Conservation (phyloP, 2,329 filamentous ascomycete genomes). For the Lachnellula occidentalis region DNA sequence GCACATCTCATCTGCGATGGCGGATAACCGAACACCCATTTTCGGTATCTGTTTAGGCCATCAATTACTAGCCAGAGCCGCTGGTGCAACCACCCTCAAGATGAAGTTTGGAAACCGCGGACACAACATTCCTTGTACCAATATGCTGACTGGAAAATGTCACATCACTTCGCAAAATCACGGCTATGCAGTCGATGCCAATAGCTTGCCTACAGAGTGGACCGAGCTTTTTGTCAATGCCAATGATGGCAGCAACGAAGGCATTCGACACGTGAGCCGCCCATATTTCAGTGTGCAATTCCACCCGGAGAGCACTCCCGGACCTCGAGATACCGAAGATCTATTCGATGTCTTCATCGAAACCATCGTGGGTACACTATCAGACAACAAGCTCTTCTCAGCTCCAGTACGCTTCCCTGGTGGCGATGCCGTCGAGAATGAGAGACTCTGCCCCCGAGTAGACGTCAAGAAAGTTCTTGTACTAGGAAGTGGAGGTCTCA, state of each 20-base stretch:
- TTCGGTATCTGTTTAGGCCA: constrained; percentile 97
- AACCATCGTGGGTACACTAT: constrained; percentile 68
- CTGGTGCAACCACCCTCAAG: constrained; percentile 81
- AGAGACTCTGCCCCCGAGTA: constrained; percentile 69
- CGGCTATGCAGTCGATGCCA: constrained; percentile 85
- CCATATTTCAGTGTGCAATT: constrained; percentile 99
- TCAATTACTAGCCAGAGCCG: constrained; percentile 82
- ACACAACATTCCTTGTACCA: constrained; percentile 97
- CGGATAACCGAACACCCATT: constrained; percentile 76
- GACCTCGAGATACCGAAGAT: constrained; percentile 91
- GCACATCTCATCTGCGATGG: constrained; percentile 70
- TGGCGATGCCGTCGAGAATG: constrained; percentile 73
- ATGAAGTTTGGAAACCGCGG: constrained; percentile 99
- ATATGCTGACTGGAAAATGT: constrained; percentile 89
- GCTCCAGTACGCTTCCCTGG: constrained; percentile 83
- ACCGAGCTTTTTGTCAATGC: constrained; percentile 95
- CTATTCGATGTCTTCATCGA: constrained; percentile 95
- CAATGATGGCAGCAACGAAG: constrained; percentile 97
- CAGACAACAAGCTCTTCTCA: constrained; percentile 60
- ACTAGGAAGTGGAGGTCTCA: constrained; percentile 88
- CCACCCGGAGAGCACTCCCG: constrained; percentile 94
- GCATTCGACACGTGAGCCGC: constrained; percentile 78
- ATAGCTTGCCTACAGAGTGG: constrained; percentile 73
- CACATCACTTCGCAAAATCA: constrained; percentile 99
- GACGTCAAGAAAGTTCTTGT: constrained; percentile 91